Evolutionary conservation across 2,329 filamentous ascomycete genomes (phyloP).

Genomic region (Colletotrichum tamarilloi): DNA sequence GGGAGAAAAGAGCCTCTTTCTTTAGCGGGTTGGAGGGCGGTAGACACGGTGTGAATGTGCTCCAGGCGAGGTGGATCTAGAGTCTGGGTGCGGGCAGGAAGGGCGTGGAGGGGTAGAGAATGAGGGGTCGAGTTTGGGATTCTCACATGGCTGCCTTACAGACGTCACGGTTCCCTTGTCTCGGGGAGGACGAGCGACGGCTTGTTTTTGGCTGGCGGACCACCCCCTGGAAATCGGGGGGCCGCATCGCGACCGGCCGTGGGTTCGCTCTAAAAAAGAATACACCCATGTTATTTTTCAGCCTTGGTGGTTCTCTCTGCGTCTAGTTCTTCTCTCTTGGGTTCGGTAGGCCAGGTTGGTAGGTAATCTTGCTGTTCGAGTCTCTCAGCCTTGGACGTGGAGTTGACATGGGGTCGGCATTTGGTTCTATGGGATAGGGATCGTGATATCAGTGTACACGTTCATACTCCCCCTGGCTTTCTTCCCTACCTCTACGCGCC

Average conservation of each 20-base stretch:
- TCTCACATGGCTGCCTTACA: not conserved
- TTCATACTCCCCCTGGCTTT: not conserved
- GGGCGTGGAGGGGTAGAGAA: not conserved
- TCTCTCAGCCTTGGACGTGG: not conserved
- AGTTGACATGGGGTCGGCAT: not conserved
- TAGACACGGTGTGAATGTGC: not conserved
- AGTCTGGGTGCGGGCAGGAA: not conserved
- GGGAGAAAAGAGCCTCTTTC: not conserved
- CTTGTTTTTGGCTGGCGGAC: not conserved
- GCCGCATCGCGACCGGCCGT: not conserved
- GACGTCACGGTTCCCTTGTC: conserved; percentile 17
- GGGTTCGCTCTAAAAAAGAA: not conserved
- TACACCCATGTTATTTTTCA: not conserved
- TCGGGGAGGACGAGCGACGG: conserved; percentile 10
- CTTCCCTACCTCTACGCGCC: not conserved
- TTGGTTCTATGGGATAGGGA: not conserved
- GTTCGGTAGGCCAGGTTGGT: not conserved
- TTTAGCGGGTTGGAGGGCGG: not conserved
- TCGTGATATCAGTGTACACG: not conserved
- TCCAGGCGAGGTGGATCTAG: not conserved
- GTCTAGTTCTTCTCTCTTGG: not conserved
- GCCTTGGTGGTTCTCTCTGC: not conserved
- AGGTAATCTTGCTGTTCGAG: not conserved
- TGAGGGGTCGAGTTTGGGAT: not conserved
- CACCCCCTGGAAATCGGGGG: not conserved